Evolutionary conservation across 805 yeast genomes (phyloP).

Genomic region (Zygosaccharomyces bailii): DNA sequence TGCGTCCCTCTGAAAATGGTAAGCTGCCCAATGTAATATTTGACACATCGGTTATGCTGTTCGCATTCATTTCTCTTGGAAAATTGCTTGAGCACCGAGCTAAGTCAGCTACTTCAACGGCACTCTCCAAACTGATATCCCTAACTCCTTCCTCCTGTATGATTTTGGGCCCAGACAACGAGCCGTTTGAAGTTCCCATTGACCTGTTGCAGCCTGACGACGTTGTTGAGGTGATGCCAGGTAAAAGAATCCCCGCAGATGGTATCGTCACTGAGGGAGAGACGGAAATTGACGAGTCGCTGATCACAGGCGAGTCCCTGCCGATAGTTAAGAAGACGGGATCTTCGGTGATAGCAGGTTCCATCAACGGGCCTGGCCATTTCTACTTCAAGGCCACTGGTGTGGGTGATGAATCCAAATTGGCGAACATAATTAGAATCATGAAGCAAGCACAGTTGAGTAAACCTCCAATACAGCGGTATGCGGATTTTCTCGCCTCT

Average conservation of each 20-base stretch:
- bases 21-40: constrained; percentile 68
- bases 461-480: constrained; percentile 87
- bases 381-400: constrained; percentile 63
- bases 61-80: constrained; percentile 81
- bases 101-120: constrained; percentile 88
- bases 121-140: constrained; percentile 75
- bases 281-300: constrained; percentile 83
- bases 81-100: constrained; percentile 90
- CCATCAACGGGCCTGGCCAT: constrained; percentile 76
- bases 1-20: constrained; percentile 24
- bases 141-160: constrained; percentile 75
- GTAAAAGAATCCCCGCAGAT: constrained; percentile 88
- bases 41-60: constrained; percentile 83
- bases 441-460: constrained; percentile 87
- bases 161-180: constrained; percentile 46
- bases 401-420: constrained; percentile 80
- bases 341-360: constrained; percentile 78
- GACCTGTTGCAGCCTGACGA: constrained; percentile 78
- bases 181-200: constrained; percentile 48
- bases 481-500: constrained; percentile 81
- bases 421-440: constrained; percentile 79
- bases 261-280: constrained; percentile 75
- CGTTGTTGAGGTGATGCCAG: constrained; percentile 74
- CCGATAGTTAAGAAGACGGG: constrained; percentile 65
- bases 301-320: constrained; percentile 86